Conservation (phyloP, 2,329 filamentous ascomycete genomes). For the Kalaharituber pfeilii region DNA sequence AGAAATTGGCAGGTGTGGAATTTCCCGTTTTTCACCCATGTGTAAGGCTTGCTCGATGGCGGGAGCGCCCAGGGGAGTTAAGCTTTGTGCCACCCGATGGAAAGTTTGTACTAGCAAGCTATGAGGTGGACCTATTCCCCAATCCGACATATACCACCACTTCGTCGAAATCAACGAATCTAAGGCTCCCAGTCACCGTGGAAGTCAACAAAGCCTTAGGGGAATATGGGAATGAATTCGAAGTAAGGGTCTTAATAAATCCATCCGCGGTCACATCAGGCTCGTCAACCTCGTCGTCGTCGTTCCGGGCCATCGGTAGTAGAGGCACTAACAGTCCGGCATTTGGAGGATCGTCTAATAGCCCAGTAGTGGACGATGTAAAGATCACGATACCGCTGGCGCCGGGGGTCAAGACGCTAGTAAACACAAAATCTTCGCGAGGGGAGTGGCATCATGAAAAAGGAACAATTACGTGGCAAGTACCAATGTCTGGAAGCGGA, state of each 20-base stretch:
- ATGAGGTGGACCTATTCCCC: slow-evolving; percentile 80
- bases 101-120: slow-evolving; percentile 79
- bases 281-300: slow-evolving; percentile 28
- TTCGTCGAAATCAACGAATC: slow-evolving; percentile 36
- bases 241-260: slow-evolving; percentile 59
- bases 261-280: slow-evolving; percentile 30
- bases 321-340: slow-evolving; percentile 32
- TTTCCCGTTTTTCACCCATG: slow-evolving; percentile 93
- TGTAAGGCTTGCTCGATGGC: slow-evolving; percentile 78
- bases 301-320: background rate
- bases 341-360: slow-evolving; percentile 33
- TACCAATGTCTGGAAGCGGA: slow-evolving; percentile 17
- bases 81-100: slow-evolving; percentile 93
- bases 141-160: slow-evolving; percentile 31
- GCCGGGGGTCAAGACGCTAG: slow-evolving; percentile 17
- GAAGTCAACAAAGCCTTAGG: slow-evolving; percentile 72
- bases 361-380: slow-evolving; percentile 20
- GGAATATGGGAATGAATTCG: slow-evolving; percentile 61
- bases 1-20: slow-evolving; percentile 47
- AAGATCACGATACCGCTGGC: slow-evolving; percentile 20
- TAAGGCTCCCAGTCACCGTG: slow-evolving; percentile 66
- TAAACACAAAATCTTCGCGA: slow-evolving; percentile 18
- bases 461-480: slow-evolving; percentile 17
- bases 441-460: slow-evolving; percentile 22
- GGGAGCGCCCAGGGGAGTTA: slow-evolving; percentile 72